Evolutionary conservation across 2,329 filamentous ascomycete genomes (phyloP), one percentile per base, ranked within the genome.

Genomic region (Decorospora gaudefroyi): DNA sequence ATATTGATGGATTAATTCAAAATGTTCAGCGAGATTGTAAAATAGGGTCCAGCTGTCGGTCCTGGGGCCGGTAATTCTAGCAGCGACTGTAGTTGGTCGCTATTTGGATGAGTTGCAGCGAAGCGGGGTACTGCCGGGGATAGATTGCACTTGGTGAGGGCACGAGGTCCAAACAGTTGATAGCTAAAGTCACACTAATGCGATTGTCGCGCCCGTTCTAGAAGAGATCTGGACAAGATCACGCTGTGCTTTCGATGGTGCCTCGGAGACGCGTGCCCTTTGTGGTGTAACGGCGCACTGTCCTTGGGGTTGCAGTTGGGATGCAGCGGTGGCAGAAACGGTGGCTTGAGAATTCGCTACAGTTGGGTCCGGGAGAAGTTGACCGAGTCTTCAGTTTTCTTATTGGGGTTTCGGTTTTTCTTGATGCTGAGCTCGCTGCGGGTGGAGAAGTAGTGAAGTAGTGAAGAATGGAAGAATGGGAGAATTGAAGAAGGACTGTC

Each of bases 1-100:
- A 77, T 77, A 55, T 53, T 71, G 65, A 50, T 42, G 39, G 53
- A 57, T 67, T 67, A 61, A 64, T 67, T 56, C 55, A 34, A 47
- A 44, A 50, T 50, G 44, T 61, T 59, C 62, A 53, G 49, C 48
- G 53, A 47, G 56, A 56, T 54, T 59, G 53, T 48, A 55, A 48
- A 48, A 46, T 44, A 55, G 57, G 57, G 44, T 51, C 51, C 52
- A 55, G 55, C 54, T 49, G 49, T 42, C 54, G 57, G 58, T 50
- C 21, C 42, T 42, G 61, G 60, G 63, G 54, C 66, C 64, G 64
- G 61, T 50, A 62, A 62, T 65, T 57, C 57, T 57, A 34, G 42
- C 16, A 33, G 36, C 22, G 54, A 51, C 37, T 39, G 53, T 38
- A 46, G 55, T 59, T 62, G 58, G 61, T 53, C 56, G 57, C 53